Conservation (phyloP, 345 rosid species). For the Populus tremula region DNA sequence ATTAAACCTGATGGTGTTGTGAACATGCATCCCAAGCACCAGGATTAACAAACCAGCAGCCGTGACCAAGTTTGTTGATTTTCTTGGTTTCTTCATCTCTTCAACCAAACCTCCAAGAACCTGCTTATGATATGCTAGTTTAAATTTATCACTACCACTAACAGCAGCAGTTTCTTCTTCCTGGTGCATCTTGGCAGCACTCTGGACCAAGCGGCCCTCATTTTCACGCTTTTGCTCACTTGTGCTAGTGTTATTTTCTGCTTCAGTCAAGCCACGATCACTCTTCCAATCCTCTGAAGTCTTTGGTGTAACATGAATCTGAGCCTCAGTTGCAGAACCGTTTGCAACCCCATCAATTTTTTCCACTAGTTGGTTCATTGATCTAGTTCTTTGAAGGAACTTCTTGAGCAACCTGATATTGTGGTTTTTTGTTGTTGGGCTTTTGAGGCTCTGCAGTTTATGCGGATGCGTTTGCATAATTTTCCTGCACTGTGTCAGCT, state of each 20-base stretch:
- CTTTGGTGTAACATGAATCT: background rate
- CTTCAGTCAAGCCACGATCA: background rate
- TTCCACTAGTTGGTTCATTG: background rate
- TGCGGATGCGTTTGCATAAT: background rate
- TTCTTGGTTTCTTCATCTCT: slow-evolving; percentile 22
- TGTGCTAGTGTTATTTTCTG: slow-evolving; percentile 8
- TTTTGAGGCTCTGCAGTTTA: background rate
- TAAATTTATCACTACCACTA: background rate
- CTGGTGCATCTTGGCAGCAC: background rate
- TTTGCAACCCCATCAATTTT: background rate
- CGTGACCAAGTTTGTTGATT: slow-evolving; percentile 20
- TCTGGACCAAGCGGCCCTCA: background rate
- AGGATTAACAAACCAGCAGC: slow-evolving; percentile 20
- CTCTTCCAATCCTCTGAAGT: background rate
- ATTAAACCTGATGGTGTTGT: slow-evolving; percentile 20
- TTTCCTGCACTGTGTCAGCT: background rate
- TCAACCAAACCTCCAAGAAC: background rate
- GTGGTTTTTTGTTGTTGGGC: background rate
- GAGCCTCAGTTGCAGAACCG: background rate
- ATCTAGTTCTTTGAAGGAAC: background rate
- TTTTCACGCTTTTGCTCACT: background rate
- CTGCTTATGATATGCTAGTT: slow-evolving; percentile 4
- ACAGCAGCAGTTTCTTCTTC: background rate
- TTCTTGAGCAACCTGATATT: background rate
- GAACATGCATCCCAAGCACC: slow-evolving; percentile 24